phyloP scores from a whole-genome alignment of 2,329 filamentous ascomycete species.

The Nigrograna mackinnonii region DNA sequence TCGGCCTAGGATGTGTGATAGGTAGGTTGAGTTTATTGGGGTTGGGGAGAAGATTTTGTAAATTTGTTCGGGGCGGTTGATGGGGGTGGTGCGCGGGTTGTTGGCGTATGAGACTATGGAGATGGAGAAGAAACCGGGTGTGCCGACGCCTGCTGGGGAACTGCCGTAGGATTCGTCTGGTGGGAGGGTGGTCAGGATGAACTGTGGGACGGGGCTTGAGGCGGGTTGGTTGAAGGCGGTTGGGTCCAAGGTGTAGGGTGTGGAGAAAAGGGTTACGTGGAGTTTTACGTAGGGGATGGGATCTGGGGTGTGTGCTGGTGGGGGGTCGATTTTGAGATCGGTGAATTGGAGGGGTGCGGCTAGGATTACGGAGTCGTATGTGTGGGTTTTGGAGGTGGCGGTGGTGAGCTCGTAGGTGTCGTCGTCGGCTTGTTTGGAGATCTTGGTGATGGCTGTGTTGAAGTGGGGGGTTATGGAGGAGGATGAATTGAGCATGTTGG shows the following conservation, averaged over 20 bases:
- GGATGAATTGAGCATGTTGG: constrained; percentile 72
- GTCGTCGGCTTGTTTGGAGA: constrained; percentile 48
- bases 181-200: constrained; percentile 81
- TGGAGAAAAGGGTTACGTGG: constrained; percentile 88
- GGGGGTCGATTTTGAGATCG: constrained; percentile 59
- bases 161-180: constrained; percentile 55
- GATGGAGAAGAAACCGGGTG: constrained; percentile 82
- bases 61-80: constrained; percentile 53
- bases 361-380: constrained; percentile 80
- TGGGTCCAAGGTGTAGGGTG: constrained; percentile 72
- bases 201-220: constrained; percentile 66
- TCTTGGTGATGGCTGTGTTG: constrained; percentile 68
- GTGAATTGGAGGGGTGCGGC: constrained; percentile 84
- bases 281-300: constrained; percentile 82
- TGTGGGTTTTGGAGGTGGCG: constrained; percentile 11
- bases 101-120: constrained; percentile 69
- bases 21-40: constrained; percentile 50
- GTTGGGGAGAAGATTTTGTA: constrained; percentile 70
- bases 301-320: constrained; percentile 63
- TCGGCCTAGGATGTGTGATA: constrained; percentile 53
- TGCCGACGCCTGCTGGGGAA: constrained; percentile 66
- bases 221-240: constrained; percentile 70
- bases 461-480: constrained; percentile 61
- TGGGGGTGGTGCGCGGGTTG: constrained; percentile 54
- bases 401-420: constrained; percentile 49